Base-by-base conservation (phyloP, 352 stramenopile genomes). In the Pythium brachiatum region DNA sequence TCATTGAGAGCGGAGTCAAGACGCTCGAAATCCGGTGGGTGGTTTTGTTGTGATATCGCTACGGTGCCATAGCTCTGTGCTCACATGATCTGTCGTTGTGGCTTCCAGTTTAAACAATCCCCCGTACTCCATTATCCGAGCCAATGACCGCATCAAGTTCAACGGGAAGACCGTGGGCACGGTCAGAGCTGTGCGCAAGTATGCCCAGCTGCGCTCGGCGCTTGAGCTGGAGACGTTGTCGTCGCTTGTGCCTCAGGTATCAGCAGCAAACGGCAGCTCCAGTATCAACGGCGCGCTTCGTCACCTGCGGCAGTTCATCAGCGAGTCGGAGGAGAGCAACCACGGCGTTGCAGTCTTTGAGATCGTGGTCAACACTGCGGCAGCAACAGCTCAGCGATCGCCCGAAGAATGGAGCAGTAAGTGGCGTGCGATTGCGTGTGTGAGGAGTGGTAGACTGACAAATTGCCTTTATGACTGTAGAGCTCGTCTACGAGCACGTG, bases 121-220 rank as follows among this genome's bases (percentile, higher is more conserved):
- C 13, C 82, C 82, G 31, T 91, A 91, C 50, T 86, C 78, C 4
- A 82, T 88, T 68, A 90, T 90, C 55, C 82, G 73, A 43, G 68
- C 68, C 15, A 81, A 84, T 64, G 82, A 91, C 57, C 75, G 75
- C 38, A 82, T 91, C 56, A 79, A 76, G 12, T 78, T 91, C 46
- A 89, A 89, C 54, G 62, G 71, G 31, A 74, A 74, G 47, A 76
- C 72, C 0, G 39, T 70, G 29, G 75, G 70, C 12, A 81, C 62
- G 0, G 75, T 91, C 57, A 58, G 29, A 25, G 78, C 73, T 1
- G 66, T 88, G 41, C 76, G 82, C 50, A 91, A 89, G 57, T 89
- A 91, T 60, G 70, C 79, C 1, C 68, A 76, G 13, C 60, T 91
- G 18, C 59, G 75, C 39, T 78, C 82, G 1, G 72, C 86, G 38